Base-by-base conservation (phyloP, 192 early-diverging fungal genomes). In the Powellomyces hirtus region DNA sequence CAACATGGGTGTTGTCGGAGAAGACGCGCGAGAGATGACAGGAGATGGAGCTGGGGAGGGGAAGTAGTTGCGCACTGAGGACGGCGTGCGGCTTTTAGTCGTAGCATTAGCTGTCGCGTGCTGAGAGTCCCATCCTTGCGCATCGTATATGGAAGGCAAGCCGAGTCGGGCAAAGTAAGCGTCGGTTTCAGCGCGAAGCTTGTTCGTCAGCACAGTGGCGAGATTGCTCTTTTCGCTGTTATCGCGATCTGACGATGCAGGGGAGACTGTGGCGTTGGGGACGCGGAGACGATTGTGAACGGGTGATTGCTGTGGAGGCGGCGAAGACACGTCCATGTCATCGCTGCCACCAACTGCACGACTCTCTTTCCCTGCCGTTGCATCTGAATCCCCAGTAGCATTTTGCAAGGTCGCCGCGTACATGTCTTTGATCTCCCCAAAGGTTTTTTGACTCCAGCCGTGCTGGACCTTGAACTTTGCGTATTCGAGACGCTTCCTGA, bases 381-480 rank as follows among this genome's bases (percentile, higher is more conserved):
- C 5, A 14, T 49, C 46, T 5, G n/a, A 24, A 5, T 18, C n/a
- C 3, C n/a, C n/a, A 5, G 16, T 49, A 5, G 46, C 46, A 24
- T 16, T 14, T 49, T 18, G 5, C 10, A 11, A 24, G 53, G 53
- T 16, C 27, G 29, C 36, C 34, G 37, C 16, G 34, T 44, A 69
- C 11, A 60, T 22, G 24, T 59, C 34, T 34, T 55, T 50, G 24
- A 69, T 35, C 49, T 69, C 67, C 5, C 14, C 27, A 4, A 69
- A 69, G 10, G 55, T 45, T 16, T 69, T 59, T 10, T 60, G 29
- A 6, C 20, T 18, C 56, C 67, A 69, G 30, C 67, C 67, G n/a
- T 55, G 67, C 16, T 29, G 24, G 16, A 69, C 46, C 38, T 69
- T 69, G 67, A 69, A 60, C 27, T n/a, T 60, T 11, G 67, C 67